Evolutionary conservation across 75 land plant species (phyloP), one percentile per base, ranked within the genome.

Genomic region (Larix kaempferi): DNA sequence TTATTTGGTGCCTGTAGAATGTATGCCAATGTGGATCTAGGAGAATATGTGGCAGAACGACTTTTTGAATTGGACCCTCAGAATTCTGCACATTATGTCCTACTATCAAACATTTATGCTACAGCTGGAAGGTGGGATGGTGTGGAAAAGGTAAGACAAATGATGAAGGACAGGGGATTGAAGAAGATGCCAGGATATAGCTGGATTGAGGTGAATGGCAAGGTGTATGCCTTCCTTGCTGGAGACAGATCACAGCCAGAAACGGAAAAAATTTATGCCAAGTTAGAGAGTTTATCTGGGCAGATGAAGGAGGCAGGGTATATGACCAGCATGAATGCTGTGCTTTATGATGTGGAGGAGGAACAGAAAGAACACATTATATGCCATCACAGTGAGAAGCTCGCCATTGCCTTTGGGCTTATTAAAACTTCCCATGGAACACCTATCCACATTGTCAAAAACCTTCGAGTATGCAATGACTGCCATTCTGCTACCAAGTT

Each of bases 391-490:
- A 65, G 22, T 21, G 73, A 69, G 23, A 69, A 69, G 14, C 14
- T n/a, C 14, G 21, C 8, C 16, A 35, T 69, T 41, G 82, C 84
- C 13, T 90, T 80, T 73, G 82, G 79, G n/a, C 62, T 88, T 54
- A 41, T 78, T 41, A 72, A 16, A 49, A 80, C 60, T 44, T 33
- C 57, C 23, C 49, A 57, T 13, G 78, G 41, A 25, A 66, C 79
- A 16, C 56, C 60, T 25, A 73, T 88, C 54, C 73, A 66, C 33
- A 78, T 86, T 54, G 74, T 84, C 56, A 85, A 81, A 33, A 85
- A 90, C 74, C 78, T 83, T 56, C 77, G 87, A 22, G 81, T 87
- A 57, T 79, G 87, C 76, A 82, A 77, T 23, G 83, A 84, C 67
- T 88, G 89, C 65, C 91, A 85, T 75, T 69, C 33, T 26, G 78